Conservation (phyloP, 1,139 yeast genomes). For the Chernovozyma sophiae-reginae region DNA sequence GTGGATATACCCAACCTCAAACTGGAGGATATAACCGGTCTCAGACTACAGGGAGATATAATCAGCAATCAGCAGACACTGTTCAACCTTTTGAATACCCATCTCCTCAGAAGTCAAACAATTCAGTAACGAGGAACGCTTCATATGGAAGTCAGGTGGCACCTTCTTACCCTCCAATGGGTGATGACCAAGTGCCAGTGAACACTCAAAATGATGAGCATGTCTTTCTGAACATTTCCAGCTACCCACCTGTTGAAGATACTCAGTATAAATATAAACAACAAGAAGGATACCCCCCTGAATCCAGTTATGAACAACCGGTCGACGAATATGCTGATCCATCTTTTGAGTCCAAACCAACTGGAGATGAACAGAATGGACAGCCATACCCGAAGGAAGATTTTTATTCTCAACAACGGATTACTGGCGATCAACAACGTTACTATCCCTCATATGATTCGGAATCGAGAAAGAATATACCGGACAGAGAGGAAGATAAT, state of each 20-base stretch:
- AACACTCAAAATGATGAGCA: slow-evolving; percentile 1
- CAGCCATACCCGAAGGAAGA: slow-evolving; percentile 3
- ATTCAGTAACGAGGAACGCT: no score
- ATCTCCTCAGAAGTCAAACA: background rate
- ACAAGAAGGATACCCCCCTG: background rate
- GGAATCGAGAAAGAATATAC: background rate
- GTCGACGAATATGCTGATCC: background rate
- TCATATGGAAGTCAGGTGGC: background rate
- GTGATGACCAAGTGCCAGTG: background rate
- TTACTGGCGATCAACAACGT: slow-evolving; percentile 6
- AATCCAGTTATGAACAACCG: background rate
- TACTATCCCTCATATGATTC: slow-evolving; percentile 7
- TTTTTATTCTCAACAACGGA: background rate
- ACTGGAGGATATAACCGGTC: background rate
- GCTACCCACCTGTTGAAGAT: slow-evolving; percentile 1
- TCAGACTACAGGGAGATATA: background rate
- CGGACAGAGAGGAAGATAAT: slow-evolving; percentile 1
- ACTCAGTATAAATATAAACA: background rate
- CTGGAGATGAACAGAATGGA: background rate
- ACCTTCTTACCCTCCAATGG: background rate
- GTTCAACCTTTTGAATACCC: no score
- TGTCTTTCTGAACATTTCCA: background rate
- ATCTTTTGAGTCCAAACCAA: background rate
- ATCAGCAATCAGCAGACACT: background rate
- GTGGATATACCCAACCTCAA: background rate